Evolutionary conservation across 2,329 filamentous ascomycete species (phyloP).

Genomic region (Penicillium sclerotiorum): DNA sequence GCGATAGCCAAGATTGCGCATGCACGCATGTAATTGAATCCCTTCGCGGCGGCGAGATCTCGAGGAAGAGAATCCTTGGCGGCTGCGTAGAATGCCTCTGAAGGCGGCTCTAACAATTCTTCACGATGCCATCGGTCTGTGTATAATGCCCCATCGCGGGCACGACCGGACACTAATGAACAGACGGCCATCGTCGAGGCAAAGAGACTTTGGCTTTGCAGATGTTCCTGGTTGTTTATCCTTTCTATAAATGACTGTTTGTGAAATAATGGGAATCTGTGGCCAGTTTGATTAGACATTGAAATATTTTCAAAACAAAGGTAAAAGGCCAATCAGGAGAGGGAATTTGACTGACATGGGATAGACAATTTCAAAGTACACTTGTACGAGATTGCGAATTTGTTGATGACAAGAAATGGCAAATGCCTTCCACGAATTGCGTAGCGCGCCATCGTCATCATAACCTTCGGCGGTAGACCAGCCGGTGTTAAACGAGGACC

Average conservation of each 20-base stretch:
- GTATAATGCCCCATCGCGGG: slow-evolving; percentile 53
- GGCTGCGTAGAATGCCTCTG: slow-evolving; percentile 50
- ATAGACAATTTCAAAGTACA: slow-evolving; percentile 59
- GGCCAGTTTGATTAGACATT: background rate
- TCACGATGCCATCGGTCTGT: slow-evolving; percentile 36
- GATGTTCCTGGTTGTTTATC: slow-evolving; percentile 49
- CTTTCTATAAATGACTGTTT: slow-evolving; percentile 46
- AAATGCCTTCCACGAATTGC: slow-evolving; percentile 46
- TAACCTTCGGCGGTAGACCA: slow-evolving; percentile 21
- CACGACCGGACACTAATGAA: slow-evolving; percentile 52
- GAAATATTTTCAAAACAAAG: background rate
- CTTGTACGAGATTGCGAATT: slow-evolving; percentile 49
- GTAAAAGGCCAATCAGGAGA: background rate
- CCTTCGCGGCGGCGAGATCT: slow-evolving; percentile 36
- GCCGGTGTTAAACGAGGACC: slow-evolving; percentile 20
- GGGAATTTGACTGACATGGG: slow-evolving; percentile 41
- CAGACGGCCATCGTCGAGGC: slow-evolving; percentile 57
- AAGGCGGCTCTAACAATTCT: slow-evolving; percentile 35
- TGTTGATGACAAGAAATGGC: slow-evolving; percentile 41
- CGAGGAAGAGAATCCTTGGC: slow-evolving; percentile 44
- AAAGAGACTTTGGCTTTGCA: slow-evolving; percentile 48
- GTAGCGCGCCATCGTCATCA: slow-evolving; percentile 26
- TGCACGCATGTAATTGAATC: slow-evolving; percentile 46
- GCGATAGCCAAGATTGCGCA: slow-evolving; percentile 55
- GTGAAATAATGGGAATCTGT: slow-evolving; percentile 55